Evolutionary conservation across 805 yeast genomes (phyloP).

Genomic region (Starmerella bombicola): DNA sequence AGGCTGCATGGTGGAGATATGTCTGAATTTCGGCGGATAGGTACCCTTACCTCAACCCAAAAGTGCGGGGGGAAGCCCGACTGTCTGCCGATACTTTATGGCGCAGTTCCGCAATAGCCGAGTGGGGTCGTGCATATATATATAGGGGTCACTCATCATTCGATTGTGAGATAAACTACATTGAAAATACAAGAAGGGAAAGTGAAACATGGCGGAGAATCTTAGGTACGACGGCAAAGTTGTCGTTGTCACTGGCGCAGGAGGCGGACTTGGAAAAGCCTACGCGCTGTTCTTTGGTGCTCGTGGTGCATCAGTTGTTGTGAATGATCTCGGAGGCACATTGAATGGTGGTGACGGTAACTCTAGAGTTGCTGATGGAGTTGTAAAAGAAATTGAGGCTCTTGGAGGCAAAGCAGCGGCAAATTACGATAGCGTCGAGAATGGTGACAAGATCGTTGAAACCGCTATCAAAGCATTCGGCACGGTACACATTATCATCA

Average conservation of each 20-base stretch:
- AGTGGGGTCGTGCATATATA: too few species aligned
- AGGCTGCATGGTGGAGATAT: too few species aligned
- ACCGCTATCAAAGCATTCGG: conserved; percentile 82
- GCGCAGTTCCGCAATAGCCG: too few species aligned
- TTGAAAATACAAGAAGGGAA: too few species aligned
- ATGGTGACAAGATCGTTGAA: conserved; percentile 72
- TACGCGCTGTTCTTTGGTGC: conserved; percentile 80
- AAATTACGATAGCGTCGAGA: conserved; percentile 79
- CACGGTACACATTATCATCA: conserved; percentile 73
- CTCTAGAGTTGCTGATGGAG: conserved; percentile 70
- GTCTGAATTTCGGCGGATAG: too few species aligned
- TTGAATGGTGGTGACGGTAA: conserved; percentile 54
- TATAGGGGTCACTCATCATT: too few species aligned
- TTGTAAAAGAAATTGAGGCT: conserved; percentile 67
- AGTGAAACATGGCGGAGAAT: conserved; percentile 18
- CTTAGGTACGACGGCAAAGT: conserved; percentile 66
- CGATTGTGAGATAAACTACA: too few species aligned
- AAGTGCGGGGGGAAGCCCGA: too few species aligned
- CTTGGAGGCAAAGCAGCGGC: conserved; percentile 84
- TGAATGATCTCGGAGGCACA: conserved; percentile 85
- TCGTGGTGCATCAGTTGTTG: conserved; percentile 90
- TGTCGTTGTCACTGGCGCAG: conserved; percentile 91
- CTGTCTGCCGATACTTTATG: too few species aligned
- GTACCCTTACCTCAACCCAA: too few species aligned
- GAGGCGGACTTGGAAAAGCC: conserved; percentile 87